Conservation (phyloP, 1,284 basidiomycete genomes). For the Leccinum fallax region DNA sequence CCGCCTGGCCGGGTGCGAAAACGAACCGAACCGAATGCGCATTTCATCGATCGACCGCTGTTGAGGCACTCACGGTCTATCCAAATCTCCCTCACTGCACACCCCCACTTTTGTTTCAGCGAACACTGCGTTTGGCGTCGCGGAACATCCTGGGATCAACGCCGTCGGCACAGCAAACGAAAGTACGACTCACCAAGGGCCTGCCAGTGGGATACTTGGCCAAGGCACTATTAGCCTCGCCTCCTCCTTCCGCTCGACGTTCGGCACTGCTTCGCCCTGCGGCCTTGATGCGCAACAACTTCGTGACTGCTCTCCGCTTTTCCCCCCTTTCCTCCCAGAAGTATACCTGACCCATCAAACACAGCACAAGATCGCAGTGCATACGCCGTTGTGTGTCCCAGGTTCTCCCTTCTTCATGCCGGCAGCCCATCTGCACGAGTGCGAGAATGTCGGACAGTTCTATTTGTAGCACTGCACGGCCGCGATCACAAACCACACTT, state of each 20-base stretch:
- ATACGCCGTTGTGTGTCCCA: not conserved
- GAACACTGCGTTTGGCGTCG: not conserved
- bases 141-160: not conserved
- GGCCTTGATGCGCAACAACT: not conserved
- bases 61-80: too few relatives aligned
- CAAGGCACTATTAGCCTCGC: not conserved
- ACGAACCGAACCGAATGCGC: not conserved
- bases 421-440: too few relatives aligned
- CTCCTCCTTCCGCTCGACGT: not conserved
- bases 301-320: not conserved
- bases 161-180: not conserved
- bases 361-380: not conserved
- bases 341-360: not conserved
- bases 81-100: not conserved
- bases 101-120: not conserved
- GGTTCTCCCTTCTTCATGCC: not conserved
- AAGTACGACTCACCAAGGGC: not conserved
- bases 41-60: too few relatives aligned
- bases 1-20: not conserved
- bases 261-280: not conserved
- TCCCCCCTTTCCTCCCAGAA: not conserved
- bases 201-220: not conserved
- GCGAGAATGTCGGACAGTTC: not conserved
- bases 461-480: not conserved
- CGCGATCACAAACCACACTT: not conserved